phyloP scores from a whole-genome alignment of 2,329 filamentous ascomycete species.

The Clathrospora elynae region DNA sequence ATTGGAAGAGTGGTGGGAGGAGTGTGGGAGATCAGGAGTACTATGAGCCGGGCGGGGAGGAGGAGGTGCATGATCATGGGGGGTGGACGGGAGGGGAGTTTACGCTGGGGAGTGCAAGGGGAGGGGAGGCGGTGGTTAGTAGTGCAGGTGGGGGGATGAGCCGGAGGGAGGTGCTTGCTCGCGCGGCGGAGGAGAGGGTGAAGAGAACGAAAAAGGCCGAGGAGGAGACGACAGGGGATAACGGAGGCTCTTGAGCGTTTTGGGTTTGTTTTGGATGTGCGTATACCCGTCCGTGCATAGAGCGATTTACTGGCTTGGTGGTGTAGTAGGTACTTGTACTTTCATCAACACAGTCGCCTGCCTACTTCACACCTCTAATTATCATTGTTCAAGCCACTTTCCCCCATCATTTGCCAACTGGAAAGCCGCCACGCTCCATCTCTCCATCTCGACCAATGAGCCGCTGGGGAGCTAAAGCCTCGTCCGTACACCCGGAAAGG shows the following conservation, averaged over 20 bases:
- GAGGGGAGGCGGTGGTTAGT: slow-evolving; percentile 27
- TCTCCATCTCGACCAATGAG: too few relatives aligned
- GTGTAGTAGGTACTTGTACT: too few relatives aligned
- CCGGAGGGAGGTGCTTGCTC: slow-evolving; percentile 75
- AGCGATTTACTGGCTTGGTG: neutral
- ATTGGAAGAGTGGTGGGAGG: slow-evolving; percentile 74
- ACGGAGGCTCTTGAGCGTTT: slow-evolving; percentile 6
- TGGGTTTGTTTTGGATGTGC: neutral
- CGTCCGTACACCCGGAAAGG: too few relatives aligned
- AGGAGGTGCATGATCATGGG: slow-evolving; percentile 49
- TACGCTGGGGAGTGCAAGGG: slow-evolving; percentile 38
- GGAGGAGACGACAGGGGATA: slow-evolving; percentile 36
- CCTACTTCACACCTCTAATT: neutral
- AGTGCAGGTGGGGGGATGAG: slow-evolving; percentile 53
- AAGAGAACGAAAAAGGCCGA: slow-evolving; percentile 56
- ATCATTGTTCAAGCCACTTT: too few relatives aligned
- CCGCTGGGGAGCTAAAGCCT: too few relatives aligned
- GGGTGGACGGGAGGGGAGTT: slow-evolving; percentile 52
- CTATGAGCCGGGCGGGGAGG: slow-evolving; percentile 35
- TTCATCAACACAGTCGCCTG: neutral
- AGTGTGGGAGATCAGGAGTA: slow-evolving; percentile 44
- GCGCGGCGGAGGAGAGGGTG: slow-evolving; percentile 71
- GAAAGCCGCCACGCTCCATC: too few relatives aligned
- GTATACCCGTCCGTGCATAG: neutral
- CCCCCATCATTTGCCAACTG: too few relatives aligned